Base-by-base conservation (phyloP, 2,329 filamentous ascomycete species). In the Hymenoscyphus fructigenus region DNA sequence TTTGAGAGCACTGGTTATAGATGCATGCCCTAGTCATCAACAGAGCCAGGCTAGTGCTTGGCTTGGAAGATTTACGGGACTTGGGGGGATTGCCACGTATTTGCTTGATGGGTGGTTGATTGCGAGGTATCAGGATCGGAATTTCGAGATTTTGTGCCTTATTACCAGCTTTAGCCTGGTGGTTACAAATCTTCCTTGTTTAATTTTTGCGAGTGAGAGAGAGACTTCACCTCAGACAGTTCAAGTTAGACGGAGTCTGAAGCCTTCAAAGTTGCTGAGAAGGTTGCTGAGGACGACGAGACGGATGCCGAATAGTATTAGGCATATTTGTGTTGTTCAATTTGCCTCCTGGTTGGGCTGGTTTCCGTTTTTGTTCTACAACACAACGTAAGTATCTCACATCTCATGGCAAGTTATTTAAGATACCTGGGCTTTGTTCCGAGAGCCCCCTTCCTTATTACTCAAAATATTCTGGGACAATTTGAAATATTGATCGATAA, bases 281-380 rank as follows among this genome's bases (percentile, higher is more conserved):
- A 29, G 59, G 14, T 47, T 66, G 6, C 12, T 61, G n/a, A 53
- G 29, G 44, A 64, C 61, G 34, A 60, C 23, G 57, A 59, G 60
- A 26, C 34, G 29, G 28, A 63, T 65, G 61, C 66, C 64, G 23
- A 26, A 20, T 4, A 63, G 58, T 41, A 60, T 67, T 14, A 36
- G 17, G 60, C 62, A 64, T 57, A 69, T 74, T 9, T 73, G 68
- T 63, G 61, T 63, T n/a, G 63, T 72, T 26, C 72, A 74, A 57
- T 71, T 73, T 36, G 65, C 67, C 56, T 67, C 74, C 9, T 75
- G 74, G 72, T 68, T 76, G 57, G 74, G 70, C 7, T 77, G 75
- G 75, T 77, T 76, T 66, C 70, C 72, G 3, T 76, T 75, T 60
- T 65, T 76, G 9, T 77, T 72, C 57, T 77, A 77, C 62, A 71